These are phyloP conservation scores for Hymenotorrendiella dingleyae DNA, from an alignment of 2,329 filamentous ascomycete genomes.

Conservation along the genomic window DNA sequence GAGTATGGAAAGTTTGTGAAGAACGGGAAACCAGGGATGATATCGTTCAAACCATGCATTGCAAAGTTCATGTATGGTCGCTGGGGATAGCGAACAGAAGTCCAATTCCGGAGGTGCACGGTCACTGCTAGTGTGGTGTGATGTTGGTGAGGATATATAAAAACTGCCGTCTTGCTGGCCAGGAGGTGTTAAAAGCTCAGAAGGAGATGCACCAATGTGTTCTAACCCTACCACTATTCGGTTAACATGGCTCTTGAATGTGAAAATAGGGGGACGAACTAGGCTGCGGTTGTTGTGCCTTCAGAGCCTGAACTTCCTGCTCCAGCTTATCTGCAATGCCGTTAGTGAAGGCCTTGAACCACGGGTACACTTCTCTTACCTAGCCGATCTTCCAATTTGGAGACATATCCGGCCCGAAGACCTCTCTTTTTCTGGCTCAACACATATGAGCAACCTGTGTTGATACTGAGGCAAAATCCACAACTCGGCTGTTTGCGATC, in stretches of 20 bases:
- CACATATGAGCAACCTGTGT: slow-evolving; percentile 22
- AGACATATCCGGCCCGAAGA: slow-evolving; percentile 34
- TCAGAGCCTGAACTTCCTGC: slow-evolving; percentile 15
- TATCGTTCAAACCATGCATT: slow-evolving; percentile 33
- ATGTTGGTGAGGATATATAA: not conserved
- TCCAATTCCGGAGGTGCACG: slow-evolving; percentile 5
- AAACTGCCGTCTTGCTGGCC: slow-evolving; percentile 16
- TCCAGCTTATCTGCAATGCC: slow-evolving; percentile 15
- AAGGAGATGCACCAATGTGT: too few species aligned
- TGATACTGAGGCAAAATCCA: slow-evolving; percentile 25
- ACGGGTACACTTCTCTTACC: slow-evolving; percentile 17
- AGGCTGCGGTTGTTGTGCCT: slow-evolving; percentile 12
- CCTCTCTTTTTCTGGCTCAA: slow-evolving; percentile 25
- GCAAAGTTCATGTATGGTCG: slow-evolving; percentile 21
- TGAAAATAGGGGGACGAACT: not conserved
- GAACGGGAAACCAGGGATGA: slow-evolving; percentile 34
- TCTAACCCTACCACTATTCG: not conserved
- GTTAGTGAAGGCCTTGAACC: not conserved
- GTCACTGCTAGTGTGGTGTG: slow-evolving; percentile 9
- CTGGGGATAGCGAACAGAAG: slow-evolving; percentile 8
- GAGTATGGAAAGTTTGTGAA: slow-evolving; percentile 18
- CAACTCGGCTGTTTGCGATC: slow-evolving; percentile 24
- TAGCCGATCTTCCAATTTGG: slow-evolving; percentile 32
- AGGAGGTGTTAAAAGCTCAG: slow-evolving; percentile 8
- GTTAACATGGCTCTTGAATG: not conserved